These are phyloP conservation scores for Chaetoceros muelleri DNA, from an alignment of 108 stramenopile species.

Conservation along the genomic window DNA sequence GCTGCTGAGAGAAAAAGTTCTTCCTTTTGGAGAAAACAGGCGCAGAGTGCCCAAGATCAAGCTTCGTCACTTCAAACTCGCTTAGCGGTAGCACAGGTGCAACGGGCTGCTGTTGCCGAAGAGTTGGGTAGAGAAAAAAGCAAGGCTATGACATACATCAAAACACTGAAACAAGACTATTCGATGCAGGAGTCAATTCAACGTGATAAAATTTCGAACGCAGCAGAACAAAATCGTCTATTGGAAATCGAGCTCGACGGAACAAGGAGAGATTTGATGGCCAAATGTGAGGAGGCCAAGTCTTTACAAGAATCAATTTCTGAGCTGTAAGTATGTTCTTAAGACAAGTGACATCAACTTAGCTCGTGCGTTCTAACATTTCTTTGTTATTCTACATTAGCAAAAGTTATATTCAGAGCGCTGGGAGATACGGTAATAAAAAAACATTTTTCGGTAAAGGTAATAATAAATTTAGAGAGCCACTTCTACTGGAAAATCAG, in stretches of 20 bases:
- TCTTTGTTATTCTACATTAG: neutral
- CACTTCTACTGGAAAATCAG: neutral
- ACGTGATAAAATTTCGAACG: slow-evolving; percentile 17
- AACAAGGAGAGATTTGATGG: slow-evolving; percentile 12
- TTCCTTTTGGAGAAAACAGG: slow-evolving; percentile 56
- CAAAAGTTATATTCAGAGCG: neutral
- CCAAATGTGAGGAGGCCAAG: slow-evolving; percentile 13
- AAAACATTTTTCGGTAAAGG: slow-evolving; percentile 1
- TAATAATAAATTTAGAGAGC: neutral
- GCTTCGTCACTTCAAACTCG: slow-evolving; percentile 68
- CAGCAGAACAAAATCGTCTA: slow-evolving; percentile 23
- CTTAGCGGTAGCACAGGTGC: slow-evolving; percentile 73
- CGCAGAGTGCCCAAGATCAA: slow-evolving; percentile 63
- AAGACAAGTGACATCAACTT: too few species aligned
- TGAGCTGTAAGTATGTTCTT: slow-evolving; percentile 1
- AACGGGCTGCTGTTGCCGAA: slow-evolving; percentile 53
- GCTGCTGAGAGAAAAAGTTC: slow-evolving; percentile 44
- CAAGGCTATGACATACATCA: slow-evolving; percentile 26
- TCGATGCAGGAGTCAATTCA: slow-evolving; percentile 21
- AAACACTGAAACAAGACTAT: slow-evolving; percentile 24
- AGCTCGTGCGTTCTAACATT: neutral
- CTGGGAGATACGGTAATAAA: neutral
- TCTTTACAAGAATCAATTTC: slow-evolving; percentile 10
- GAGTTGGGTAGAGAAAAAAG: slow-evolving; percentile 44
- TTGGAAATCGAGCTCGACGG: slow-evolving; percentile 44